Evolutionary conservation across 2,329 filamentous ascomycete species (phyloP).

Genomic region (Coniochaeta hoffmannii): DNA sequence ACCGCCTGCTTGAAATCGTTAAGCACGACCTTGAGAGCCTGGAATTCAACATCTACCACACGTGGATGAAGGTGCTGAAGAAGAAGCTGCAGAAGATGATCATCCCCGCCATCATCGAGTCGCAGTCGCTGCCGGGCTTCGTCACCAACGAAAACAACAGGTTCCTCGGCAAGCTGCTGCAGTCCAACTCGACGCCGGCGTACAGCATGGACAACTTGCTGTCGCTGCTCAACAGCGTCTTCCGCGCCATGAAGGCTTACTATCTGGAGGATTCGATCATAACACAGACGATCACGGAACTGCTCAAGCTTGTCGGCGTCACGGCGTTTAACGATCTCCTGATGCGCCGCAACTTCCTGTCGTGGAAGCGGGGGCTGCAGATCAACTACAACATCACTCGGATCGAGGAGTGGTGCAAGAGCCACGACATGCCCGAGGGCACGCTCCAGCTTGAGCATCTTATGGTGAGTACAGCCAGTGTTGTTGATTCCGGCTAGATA

Average conservation of each 20-base stretch:
- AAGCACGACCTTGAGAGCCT: conserved; percentile 98
- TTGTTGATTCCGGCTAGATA: not conserved
- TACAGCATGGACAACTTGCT: conserved; percentile 99
- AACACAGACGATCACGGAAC: conserved; percentile 88
- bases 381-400: conserved; percentile 99
- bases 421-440: conserved; percentile 98
- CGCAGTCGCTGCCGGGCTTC: conserved; percentile 94
- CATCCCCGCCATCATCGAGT: conserved; percentile 97
- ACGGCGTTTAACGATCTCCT: conserved; percentile 97
- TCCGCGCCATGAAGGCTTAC: conserved; percentile 98
- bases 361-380: conserved; percentile 97
- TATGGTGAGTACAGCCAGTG: conserved; percentile 57
- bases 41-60: conserved; percentile 99
- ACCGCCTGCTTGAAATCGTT: conserved; percentile 93
- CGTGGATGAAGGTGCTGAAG: conserved; percentile 99
- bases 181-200: conserved; percentile 83
- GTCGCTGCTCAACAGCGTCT: conserved; percentile 91
- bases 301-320: conserved; percentile 86
- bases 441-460: conserved; percentile 95
- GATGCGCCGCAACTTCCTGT: conserved; percentile 97
- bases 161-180: conserved; percentile 93
- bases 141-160: conserved; percentile 98
- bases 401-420: conserved; percentile 99
- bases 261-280: conserved; percentile 96
- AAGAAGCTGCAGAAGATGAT: conserved; percentile 99